Percentiles rank a stretch among this genome's conserved stretches.
phyloP scores from a whole-genome alignment of 2,329 filamentous ascomycete species.

The Plectosphaerella plurivora region DNA sequence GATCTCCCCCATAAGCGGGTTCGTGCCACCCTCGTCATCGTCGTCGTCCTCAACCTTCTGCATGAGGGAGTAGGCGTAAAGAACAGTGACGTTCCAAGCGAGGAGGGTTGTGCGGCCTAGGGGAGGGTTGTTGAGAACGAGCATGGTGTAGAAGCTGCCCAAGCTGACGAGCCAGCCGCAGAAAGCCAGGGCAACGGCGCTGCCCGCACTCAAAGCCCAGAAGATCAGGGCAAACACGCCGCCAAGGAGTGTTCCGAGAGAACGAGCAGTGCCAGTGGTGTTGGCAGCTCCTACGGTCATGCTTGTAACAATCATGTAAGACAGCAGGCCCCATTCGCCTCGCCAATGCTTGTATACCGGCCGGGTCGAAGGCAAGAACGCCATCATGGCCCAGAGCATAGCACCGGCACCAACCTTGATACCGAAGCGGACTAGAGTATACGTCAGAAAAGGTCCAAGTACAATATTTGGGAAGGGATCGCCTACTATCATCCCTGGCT shows the following conservation, averaged over 20 bases:
- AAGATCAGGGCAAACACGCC: conserved; percentile 69
- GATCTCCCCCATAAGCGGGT: conserved; percentile 84
- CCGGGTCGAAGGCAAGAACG: conserved; percentile 75
- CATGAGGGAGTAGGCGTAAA: conserved; percentile 90
- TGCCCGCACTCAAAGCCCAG: conserved; percentile 74
- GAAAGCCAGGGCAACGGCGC: conserved; percentile 70
- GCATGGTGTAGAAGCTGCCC: conserved; percentile 84
- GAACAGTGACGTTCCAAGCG: conserved; percentile 90
- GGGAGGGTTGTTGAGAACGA: conserved; percentile 78
- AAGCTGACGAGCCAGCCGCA: conserved; percentile 78
- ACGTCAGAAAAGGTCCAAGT: conserved; percentile 4
- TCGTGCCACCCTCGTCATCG: conserved; percentile 80
- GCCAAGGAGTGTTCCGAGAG: conserved; percentile 81
- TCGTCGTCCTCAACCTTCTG: conserved; percentile 75
- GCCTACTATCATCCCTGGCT: conserved; percentile 48
- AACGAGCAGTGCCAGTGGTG: conserved; percentile 82
- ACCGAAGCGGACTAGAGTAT: conserved; percentile 60
- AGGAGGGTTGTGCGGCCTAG: conserved; percentile 91
- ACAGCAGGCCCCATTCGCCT: conserved; percentile 93
- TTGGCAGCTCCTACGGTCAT: conserved; percentile 98
- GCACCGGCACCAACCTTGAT: conserved; percentile 92
- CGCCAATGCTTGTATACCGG: conserved; percentile 83
- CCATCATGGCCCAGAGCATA: conserved; percentile 80
- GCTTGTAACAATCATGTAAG: conserved; percentile 96
- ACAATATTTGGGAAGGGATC: neutral